Conservation (phyloP, 2,329 filamentous ascomycete genomes). For the Fusarium abutilonis region DNA sequence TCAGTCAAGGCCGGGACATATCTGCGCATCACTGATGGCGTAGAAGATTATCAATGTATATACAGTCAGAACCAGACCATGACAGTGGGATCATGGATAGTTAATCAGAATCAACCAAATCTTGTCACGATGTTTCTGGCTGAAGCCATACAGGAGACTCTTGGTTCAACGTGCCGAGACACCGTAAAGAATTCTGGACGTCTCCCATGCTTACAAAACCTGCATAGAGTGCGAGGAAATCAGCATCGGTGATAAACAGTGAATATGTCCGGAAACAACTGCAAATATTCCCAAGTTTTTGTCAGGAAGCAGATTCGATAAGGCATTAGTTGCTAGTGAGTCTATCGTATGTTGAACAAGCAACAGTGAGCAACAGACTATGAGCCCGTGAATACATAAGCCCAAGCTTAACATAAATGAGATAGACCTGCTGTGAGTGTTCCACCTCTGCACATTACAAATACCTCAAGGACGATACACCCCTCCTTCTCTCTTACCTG, state of each 20-base stretch:
- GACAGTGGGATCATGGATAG: background rate
- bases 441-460: no score
- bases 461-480: no score
- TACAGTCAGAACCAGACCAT: background rate
- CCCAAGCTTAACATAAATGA: no score
- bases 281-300: conserved; percentile 9
- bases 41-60: background rate
- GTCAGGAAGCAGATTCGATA: background rate
- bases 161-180: background rate
- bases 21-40: background rate
- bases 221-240: background rate
- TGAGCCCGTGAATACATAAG: no score
- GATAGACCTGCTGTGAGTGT: no score
- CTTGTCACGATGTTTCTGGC: background rate
- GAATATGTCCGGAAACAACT: background rate
- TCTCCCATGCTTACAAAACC: background rate
- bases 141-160: background rate
- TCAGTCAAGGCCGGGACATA: background rate
- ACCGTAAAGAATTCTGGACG: no score
- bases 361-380: no score
- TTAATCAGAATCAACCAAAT: background rate
- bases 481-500: no score
- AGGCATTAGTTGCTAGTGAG: background rate
- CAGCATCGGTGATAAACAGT: background rate
- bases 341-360: no score